Evolutionary conservation across 331 rosid species (phyloP).

Genomic region (Erythrophleum ivorense): DNA sequence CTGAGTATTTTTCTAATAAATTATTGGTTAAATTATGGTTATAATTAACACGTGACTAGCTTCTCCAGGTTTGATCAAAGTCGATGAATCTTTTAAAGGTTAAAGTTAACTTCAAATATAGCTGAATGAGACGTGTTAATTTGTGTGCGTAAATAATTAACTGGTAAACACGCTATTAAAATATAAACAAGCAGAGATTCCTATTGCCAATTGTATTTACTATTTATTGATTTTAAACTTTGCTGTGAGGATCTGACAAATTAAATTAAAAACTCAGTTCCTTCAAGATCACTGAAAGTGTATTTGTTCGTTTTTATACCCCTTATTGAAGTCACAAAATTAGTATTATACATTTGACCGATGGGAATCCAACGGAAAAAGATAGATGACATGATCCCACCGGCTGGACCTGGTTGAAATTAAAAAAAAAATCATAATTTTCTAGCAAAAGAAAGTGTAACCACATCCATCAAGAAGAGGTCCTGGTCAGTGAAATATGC

Average conservation of each 20-base stretch:
- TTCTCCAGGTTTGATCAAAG: not conserved
- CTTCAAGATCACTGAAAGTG: not conserved
- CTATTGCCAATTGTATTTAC: too few relatives aligned
- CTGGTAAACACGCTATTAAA: too few relatives aligned
- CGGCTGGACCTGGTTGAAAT: not conserved
- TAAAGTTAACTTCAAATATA: not conserved
- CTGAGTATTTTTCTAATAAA: not conserved
- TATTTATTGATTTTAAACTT: not conserved
- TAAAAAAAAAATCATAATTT: slow-evolving; percentile 7
- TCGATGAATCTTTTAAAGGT: not conserved
- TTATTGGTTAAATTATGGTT: not conserved
- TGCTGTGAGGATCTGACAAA: not conserved
- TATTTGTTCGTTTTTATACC: not conserved
- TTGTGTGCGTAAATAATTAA: not conserved
- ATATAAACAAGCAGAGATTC: too few relatives aligned
- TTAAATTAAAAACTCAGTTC: not conserved
- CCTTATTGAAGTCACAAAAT: not conserved
- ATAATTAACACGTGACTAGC: not conserved
- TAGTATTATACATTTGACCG: slow-evolving; percentile 5
- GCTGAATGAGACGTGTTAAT: not conserved
- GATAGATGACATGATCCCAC: slow-evolving; percentile 21
- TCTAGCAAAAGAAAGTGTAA: slow-evolving; percentile 26
- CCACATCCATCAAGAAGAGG: slow-evolving; percentile 31
- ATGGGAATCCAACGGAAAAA: slow-evolving; percentile 38
- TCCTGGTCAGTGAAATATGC: slow-evolving; percentile 33